Percentiles rank a stretch among this genome's conserved stretches.
Conservation (phyloP, 495 filamentous ascomycete genomes). For the Lophiostoma macrostomum region DNA sequence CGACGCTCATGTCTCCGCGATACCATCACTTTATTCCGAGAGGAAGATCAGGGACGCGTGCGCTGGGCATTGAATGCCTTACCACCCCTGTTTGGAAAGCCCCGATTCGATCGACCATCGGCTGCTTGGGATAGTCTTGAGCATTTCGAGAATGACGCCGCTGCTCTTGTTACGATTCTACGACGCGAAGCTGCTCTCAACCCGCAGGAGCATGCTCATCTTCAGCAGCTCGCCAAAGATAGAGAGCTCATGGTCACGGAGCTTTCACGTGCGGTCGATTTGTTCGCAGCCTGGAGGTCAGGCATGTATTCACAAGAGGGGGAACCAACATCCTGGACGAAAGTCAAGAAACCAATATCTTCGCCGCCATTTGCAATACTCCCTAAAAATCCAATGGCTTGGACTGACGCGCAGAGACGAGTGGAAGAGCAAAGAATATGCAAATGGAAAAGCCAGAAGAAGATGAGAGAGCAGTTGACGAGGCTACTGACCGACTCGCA, state of each 20-base stretch:
- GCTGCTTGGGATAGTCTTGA: slow-evolving; percentile 1
- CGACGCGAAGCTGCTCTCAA: slow-evolving; percentile 10
- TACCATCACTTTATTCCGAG: neutral
- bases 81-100: slow-evolving; percentile 9
- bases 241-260: neutral
- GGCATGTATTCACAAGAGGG: neutral
- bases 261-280: neutral
- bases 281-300: neutral
- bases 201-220: neutral
- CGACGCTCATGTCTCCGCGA: slow-evolving; percentile 4
- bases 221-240: slow-evolving; percentile 3
- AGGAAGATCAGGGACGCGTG: too few relatives aligned
- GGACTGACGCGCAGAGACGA: neutral
- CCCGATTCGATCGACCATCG: neutral
- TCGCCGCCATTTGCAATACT: neutral
- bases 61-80: slow-evolving; percentile 8
- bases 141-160: slow-evolving; percentile 5
- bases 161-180: neutral
- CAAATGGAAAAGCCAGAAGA: slow-evolving; percentile 15
- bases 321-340: neutral
- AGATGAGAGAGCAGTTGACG: slow-evolving; percentile 1
- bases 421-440: neutral
- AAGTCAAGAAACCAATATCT: too few relatives aligned
- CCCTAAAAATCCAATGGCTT: neutral
- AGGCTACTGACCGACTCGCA: slow-evolving; percentile 3